Evolutionary conservation across 495 filamentous ascomycete species (phyloP), one percentile per base, ranked within the genome.

Genomic region (Penicillium daleae): DNA sequence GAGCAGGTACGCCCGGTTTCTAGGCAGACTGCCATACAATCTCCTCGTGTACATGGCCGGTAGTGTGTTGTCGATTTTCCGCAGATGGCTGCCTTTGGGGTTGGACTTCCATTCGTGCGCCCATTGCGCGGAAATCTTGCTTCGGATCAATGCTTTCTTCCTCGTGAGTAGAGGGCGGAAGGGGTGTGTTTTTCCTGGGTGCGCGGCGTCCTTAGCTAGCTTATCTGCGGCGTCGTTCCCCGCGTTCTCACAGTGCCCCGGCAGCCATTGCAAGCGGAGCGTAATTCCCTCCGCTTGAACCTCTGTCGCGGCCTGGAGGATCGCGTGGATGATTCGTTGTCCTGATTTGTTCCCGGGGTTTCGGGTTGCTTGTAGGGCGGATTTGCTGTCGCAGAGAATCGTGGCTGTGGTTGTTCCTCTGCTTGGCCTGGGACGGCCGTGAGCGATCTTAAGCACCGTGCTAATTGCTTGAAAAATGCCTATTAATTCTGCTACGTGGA

Each of bases 401-500:
- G 65, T 61, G 27, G 59, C 62, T 17, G 27, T 51, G 9, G 35
- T 50, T 26, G 10, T 15, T 32, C 39, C 12, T 2, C 12, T 40
- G 24, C 22, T 2, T 24, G 6, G 19, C 7, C 22, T 55, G 60
- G 6, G 63, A 24, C 50, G 59, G 35, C 44, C 37, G 19, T 55
- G 63, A 37, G 48, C 62, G 13, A 59, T 15, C 59, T 48, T 62
- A 21, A 59, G 51, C 9, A 68, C 49, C 33, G 64, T 56, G 39
- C 56, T 61, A 52, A 71, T 60, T 8, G 69, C 63, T 44, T 69
- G 64, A 19, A 63, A 61, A 57, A 69, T 66, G 17, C 59, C 61
- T 17, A 68, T 63, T 32, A 71, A 60, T 48, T 71, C 66, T 17
- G 66, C 66, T 21, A 50, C 66, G 29, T 71, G 61, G 10, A 68